phyloP scores from a whole-genome alignment of 2,329 filamentous ascomycete genomes.

The Monosporascus sp. region DNA sequence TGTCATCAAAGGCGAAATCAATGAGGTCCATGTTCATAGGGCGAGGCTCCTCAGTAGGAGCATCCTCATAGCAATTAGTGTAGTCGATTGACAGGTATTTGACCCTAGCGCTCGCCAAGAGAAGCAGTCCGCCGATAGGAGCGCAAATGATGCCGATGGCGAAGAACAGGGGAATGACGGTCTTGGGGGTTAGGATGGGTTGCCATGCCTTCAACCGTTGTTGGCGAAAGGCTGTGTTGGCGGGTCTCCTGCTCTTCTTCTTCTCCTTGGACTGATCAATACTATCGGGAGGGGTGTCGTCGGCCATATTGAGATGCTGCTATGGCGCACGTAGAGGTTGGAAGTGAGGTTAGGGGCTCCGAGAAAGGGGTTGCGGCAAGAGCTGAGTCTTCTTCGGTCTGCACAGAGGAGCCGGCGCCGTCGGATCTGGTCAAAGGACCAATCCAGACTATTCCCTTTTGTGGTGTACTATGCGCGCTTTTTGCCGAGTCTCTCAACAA shows the following conservation, averaged over 20 bases:
- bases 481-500: no score
- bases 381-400: no score
- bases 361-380: no score
- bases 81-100: slow-evolving; percentile 92
- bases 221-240: slow-evolving; percentile 95
- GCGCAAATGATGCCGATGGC: slow-evolving; percentile 80
- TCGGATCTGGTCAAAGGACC: no score
- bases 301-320: slow-evolving; percentile 37
- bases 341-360: no score
- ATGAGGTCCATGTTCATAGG: slow-evolving; percentile 56
- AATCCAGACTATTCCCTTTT: no score
- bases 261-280: slow-evolving; percentile 59
- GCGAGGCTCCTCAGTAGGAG: slow-evolving; percentile 35
- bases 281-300: slow-evolving; percentile 46
- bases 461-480: no score
- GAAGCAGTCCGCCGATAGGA: slow-evolving; percentile 79
- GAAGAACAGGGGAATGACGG: slow-evolving; percentile 61
- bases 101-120: slow-evolving; percentile 84
- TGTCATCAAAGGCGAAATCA: slow-evolving; percentile 64
- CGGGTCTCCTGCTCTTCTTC: slow-evolving; percentile 85
- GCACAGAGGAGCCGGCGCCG: no score
- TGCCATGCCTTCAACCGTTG: slow-evolving; percentile 99
- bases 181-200: slow-evolving; percentile 94
- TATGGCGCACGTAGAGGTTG: no score
- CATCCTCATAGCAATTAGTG: slow-evolving; percentile 63